phyloP scores from a whole-genome alignment of 345 rosid species.

The Gossypium turneri region DNA sequence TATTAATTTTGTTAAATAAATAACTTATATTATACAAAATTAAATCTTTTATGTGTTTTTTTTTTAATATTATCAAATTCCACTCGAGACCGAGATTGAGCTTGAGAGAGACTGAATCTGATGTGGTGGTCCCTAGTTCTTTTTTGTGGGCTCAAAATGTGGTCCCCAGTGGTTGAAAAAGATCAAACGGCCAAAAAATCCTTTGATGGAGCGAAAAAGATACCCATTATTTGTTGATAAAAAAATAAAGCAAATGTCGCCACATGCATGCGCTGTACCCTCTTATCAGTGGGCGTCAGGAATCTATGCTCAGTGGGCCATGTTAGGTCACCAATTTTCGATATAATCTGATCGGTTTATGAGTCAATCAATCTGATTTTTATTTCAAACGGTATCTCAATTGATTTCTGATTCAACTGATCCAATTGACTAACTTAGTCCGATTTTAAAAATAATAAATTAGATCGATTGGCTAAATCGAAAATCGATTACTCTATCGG shows the following conservation, averaged over 20 bases:
- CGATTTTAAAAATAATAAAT: too few species aligned
- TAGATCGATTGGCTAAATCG: too few species aligned
- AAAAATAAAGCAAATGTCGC: not conserved
- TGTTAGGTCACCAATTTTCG: too few species aligned
- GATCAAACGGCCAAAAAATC: not conserved
- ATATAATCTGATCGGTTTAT: too few species aligned
- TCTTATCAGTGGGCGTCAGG: not conserved
- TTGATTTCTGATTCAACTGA: too few species aligned
- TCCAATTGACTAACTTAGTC: accelerated
- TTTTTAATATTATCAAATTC: not conserved
- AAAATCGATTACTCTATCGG: accelerated
- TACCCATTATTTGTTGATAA: not conserved
- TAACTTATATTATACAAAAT: too few species aligned
- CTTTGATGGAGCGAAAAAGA: not conserved
- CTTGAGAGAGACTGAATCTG: not conserved
- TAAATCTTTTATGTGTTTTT: too few species aligned
- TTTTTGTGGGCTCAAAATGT: not conserved
- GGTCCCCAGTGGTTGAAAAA: not conserved
- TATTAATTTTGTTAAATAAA: too few species aligned
- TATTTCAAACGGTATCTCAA: too few species aligned
- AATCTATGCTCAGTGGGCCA: not conserved
- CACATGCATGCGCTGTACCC: not conserved
- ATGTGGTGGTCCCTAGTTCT: too few species aligned
- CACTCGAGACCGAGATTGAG: not conserved
- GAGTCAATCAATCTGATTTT: too few species aligned